phyloP scores from a whole-genome alignment of 1,284 basidiomycete species.

The Peniophora sp. region DNA sequence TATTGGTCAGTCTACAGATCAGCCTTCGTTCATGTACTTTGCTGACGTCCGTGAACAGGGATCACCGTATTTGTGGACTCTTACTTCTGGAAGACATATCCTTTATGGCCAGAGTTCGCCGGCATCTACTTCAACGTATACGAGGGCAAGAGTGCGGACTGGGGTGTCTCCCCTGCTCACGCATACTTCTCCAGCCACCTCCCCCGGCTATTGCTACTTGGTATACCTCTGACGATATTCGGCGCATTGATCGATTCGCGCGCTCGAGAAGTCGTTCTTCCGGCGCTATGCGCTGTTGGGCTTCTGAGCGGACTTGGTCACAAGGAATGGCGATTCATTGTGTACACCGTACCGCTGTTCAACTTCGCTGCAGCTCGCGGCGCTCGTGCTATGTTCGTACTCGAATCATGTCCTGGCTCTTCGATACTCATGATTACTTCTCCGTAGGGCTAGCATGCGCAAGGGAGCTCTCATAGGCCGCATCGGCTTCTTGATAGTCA shows the following conservation, averaged over 20 bases:
- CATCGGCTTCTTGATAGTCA: conserved; percentile 33
- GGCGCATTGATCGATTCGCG: conserved; percentile 38
- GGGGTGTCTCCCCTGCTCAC: conserved; percentile 83
- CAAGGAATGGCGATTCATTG: conserved; percentile 95
- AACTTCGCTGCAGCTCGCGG: conserved; percentile 77
- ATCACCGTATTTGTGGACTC: conserved; percentile 71
- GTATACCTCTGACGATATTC: conserved; percentile 58
- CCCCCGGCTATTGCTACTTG: conserved; percentile 72
- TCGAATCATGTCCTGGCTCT: background rate
- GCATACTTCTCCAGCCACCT: conserved; percentile 68
- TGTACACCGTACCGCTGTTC: conserved; percentile 79
- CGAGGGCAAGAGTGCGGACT: conserved; percentile 80
- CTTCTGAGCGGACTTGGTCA: conserved; percentile 75
- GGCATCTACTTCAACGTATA: conserved; percentile 84
- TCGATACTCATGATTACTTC: background rate
- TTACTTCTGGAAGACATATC: conserved; percentile 71
- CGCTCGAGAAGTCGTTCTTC: conserved; percentile 42
- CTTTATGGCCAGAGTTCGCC: conserved; percentile 84
- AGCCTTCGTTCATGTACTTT: background rate
- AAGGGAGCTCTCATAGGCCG: conserved; percentile 37
- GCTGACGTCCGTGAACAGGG: conserved; percentile 28
- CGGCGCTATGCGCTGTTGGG: conserved; percentile 48
- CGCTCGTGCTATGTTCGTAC: conserved; percentile 50
- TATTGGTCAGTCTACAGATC: conserved; percentile 40
- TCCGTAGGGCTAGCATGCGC: conserved; percentile 33